Evolutionary conservation across 805 yeast species (phyloP).

Genomic region (Yarrowia sp.): DNA sequence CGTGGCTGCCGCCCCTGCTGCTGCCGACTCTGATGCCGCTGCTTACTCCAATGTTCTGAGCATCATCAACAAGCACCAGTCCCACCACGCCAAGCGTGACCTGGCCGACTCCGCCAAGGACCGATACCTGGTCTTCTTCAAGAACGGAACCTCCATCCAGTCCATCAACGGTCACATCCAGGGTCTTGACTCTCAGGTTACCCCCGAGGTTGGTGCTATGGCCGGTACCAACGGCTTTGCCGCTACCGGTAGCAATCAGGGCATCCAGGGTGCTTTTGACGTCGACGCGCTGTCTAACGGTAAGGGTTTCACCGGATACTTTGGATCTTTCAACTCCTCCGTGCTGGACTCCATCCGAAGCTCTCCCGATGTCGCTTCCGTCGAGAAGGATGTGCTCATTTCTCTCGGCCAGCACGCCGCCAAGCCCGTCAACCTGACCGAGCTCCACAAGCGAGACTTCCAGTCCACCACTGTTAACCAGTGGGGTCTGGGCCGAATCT

Average conservation of each 20-base stretch:
- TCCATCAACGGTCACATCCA: constrained; percentile 28
- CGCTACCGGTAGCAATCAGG: constrained; percentile 21
- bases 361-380: constrained; percentile 45
- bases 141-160: constrained; percentile 27
- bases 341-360: constrained; percentile 17
- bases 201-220: constrained; percentile 18
- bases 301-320: constrained; percentile 29
- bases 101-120: constrained; percentile 18
- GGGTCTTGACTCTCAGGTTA: constrained; percentile 16
- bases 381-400: constrained; percentile 79
- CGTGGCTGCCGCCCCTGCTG: constrained; percentile 32
- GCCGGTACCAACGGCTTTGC: constrained; percentile 26
- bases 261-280: constrained; percentile 31
- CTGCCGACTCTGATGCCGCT: constrained; percentile 19
- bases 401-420: constrained; percentile 25
- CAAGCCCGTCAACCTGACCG: constrained; percentile 17
- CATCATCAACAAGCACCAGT: constrained; percentile 35
- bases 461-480: constrained; percentile 72
- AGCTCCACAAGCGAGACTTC: constrained; percentile 46
- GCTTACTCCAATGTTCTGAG: constrained; percentile 32
- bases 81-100: constrained; percentile 30
- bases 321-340: constrained; percentile 35
- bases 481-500: constrained; percentile 92
- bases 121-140: constrained; percentile 34
- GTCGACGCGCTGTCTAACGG: constrained; percentile 17